phyloP scores from a whole-genome alignment of 2,329 filamentous ascomycete genomes.

The Colletotrichum nymphaeae region DNA sequence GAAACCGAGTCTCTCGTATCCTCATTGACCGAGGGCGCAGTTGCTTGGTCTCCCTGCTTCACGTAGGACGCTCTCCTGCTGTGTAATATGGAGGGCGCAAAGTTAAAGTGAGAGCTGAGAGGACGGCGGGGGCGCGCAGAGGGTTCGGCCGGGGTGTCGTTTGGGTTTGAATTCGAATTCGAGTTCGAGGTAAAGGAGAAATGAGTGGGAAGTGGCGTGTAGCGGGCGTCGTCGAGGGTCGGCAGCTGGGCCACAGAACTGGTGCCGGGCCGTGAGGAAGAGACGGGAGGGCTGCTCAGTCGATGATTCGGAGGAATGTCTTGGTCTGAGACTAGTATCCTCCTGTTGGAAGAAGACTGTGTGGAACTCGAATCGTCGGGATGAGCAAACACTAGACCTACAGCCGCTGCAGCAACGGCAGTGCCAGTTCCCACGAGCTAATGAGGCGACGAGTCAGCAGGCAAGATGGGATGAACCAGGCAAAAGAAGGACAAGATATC shows the following conservation, averaged over 20 bases:
- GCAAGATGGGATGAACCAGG: conserved; percentile 4
- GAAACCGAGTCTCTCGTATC: conserved; percentile 67
- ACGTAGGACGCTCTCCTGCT: conserved; percentile 57
- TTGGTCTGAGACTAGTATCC: conserved; percentile 43
- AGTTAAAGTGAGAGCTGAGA: conserved; percentile 52
- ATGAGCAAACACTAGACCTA: conserved; percentile 70
- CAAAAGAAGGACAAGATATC: conserved; percentile 20
- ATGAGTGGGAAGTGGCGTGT: conserved; percentile 36
- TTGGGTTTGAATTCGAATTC: conserved; percentile 33
- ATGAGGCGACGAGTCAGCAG: conserved; percentile 28
- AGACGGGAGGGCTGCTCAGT: conserved; percentile 41
- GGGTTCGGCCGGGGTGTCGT: not conserved
- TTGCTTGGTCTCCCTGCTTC: conserved; percentile 50
- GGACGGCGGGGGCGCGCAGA: conserved; percentile 43
- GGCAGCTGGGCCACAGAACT: conserved; percentile 50
- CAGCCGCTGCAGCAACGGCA: conserved; percentile 69
- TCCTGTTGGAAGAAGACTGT: conserved; percentile 35
- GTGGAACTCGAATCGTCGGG: conserved; percentile 52
- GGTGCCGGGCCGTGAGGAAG: conserved; percentile 55
- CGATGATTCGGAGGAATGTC: conserved; percentile 45
- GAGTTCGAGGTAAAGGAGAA: conserved; percentile 39
- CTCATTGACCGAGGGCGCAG: conserved; percentile 53
- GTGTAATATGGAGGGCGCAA: conserved; percentile 48
- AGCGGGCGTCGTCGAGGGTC: conserved; percentile 42
- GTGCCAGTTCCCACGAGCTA: conserved; percentile 72